Evolutionary conservation across 192 early-diverging fungal species (phyloP), one percentile per base, ranked within the genome.

Genomic region (Kickxella alabastrina): DNA sequence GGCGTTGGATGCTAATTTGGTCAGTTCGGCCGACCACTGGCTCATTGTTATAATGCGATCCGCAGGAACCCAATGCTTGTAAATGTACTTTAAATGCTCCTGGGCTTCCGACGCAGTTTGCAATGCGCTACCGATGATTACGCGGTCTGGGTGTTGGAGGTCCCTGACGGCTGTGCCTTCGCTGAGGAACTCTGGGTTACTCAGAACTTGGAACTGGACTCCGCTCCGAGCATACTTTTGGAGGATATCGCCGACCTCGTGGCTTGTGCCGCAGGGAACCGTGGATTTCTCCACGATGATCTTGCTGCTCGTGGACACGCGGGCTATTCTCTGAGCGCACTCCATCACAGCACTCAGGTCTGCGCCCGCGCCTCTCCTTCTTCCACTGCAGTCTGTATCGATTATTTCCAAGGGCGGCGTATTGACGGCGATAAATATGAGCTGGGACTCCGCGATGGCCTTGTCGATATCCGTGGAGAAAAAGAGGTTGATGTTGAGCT

Each of bases 231-330:
- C 81, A 68, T 89, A 82, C 4, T 59, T n/a, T 41, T 87, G 85
- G n/a, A 93, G 79, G 32, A 91, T 93, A 32, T 82, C 82, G 49
- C 87, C 80, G 79, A 96, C 87, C 58, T 78, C 75, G 52, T 90
- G 83, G 22, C 92, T 89, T 22, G 93, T 93, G 44, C 90, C 79
- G 69, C 93, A 96, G 29, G 93, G 93, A 10, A 96, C 93, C 35
- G 93, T 97, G 2, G 91, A 93, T 77, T 92, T 94, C 66, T 92
- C 92, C 39, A 97, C 86, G 7, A 97, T 88, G 49, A 97, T 91
- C 72, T 93, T 94, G 66, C 84, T 80, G 40, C 76, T 80, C 39
- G 51, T 83, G 3, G 92, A 84, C 17, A 90, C 85, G 34, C 82
- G 71, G 7, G 93, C 93, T 60, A 97, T 93, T 52, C 82, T 74